Base-by-base conservation (phyloP, 139 green algal species). In the Chlorella sp. region DNA sequence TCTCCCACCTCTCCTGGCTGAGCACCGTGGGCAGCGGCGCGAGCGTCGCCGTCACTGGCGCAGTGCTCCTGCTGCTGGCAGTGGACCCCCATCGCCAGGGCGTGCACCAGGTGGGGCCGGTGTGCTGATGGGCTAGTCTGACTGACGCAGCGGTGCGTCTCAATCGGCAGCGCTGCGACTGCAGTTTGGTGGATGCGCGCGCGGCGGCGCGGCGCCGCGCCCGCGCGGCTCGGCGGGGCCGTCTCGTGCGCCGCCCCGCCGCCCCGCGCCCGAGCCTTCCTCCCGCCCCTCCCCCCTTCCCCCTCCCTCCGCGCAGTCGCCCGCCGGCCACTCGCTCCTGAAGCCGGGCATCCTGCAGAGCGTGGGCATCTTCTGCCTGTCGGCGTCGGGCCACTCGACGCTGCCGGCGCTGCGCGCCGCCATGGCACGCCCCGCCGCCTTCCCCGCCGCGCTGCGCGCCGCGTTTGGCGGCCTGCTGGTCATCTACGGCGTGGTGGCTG, bases 301-400 rank as follows among this genome's bases (percentile, higher is more conserved):
- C n/a, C n/a, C n/a, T n/a, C 45, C 45, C 72, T 29, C 40, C 29
- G 35, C n/a, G 40, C 73, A 79, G 74, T 68, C 67, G 23, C 76
- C 76, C 6, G 59, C 67, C 14, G 29, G 48, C n/a, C 76, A 71
- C 38, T 40, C 50, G 43, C 40, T 79, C 27, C 58, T 25, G 23
- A 62, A 59, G n/a, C 46, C 21, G 65, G 73, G 74, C 35, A 51
- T 88, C 38, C 23, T 89, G 7, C 72, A 79, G 56, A 51, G 73
- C 7, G 48, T 87, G 4, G 86, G 86, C 46, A 91, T 91, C 43
- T 91, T 91, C 79, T 83, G 81, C 1, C 48, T 89, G 8, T 71
- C 59, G 43, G 66, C 86, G 46, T 83, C 77, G 11, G 87, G 80
- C 35, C 87, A 91, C 66, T 80, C 77, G 67, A 82, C 85, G 41